Conservation (phyloP, 805 yeast genomes). For the Danielozyma ontarioensis region DNA sequence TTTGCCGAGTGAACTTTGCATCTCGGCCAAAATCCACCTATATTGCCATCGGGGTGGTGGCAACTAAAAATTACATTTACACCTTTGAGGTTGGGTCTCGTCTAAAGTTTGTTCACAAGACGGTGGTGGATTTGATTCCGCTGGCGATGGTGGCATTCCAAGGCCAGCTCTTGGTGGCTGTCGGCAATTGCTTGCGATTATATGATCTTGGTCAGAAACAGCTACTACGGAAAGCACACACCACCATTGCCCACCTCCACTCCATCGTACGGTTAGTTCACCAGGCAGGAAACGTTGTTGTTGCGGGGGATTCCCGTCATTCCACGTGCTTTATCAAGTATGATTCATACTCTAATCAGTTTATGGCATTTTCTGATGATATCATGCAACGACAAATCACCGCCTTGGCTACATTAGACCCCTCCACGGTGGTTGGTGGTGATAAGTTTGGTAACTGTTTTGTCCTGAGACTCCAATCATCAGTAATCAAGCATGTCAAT, state of each 20-base stretch:
- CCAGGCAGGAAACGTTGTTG: constrained; percentile 51
- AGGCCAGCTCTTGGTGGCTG: constrained; percentile 57
- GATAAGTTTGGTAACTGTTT: constrained; percentile 83
- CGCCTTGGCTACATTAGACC: constrained; percentile 55
- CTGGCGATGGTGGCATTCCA: constrained; percentile 47
- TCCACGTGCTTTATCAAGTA: constrained; percentile 57
- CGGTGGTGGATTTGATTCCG: constrained; percentile 46
- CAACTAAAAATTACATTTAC: constrained; percentile 24
- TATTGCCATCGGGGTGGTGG: constrained; percentile 46
- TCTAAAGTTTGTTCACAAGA: constrained; percentile 55
- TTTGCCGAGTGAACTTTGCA: constrained; percentile 28
- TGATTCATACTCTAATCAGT: constrained; percentile 42
- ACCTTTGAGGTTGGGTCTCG: constrained; percentile 26
- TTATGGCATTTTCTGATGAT: constrained; percentile 70
- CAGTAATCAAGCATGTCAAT: constrained; percentile 43
- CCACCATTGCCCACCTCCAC: constrained; percentile 37
- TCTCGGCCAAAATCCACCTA: constrained; percentile 13
- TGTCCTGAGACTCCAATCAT: constrained; percentile 56
- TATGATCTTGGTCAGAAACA: constrained; percentile 80
- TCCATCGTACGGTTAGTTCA: constrained; percentile 50
- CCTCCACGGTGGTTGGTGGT: constrained; percentile 73
- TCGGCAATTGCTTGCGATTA: constrained; percentile 47
- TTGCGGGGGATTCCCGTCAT: constrained; percentile 66
- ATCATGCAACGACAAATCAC: constrained; percentile 63
- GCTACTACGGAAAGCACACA: constrained; percentile 60